Percentiles rank a stretch among this genome's conserved stretches.
Conservation (phyloP, 805 yeast species). For the Saccharomycopsis guyanensis region DNA sequence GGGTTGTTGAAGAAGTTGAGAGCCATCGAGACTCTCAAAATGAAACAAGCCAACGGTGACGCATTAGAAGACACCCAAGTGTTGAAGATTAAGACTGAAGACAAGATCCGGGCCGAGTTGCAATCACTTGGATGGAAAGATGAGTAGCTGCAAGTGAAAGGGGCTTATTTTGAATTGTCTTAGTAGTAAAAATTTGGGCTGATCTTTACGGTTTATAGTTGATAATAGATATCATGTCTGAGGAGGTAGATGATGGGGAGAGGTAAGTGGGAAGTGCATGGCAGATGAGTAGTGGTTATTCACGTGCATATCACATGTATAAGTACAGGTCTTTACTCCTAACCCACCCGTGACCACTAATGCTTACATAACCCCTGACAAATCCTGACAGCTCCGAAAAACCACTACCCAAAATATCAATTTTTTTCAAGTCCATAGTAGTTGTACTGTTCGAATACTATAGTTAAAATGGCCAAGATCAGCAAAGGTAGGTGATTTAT, state of each 20-base stretch:
- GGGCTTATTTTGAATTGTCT: too few species aligned
- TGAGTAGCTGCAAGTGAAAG: conserved; percentile 14
- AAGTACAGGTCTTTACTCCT: background rate
- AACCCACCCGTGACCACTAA: background rate
- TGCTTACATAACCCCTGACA: background rate
- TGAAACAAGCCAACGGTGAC: conserved; percentile 78
- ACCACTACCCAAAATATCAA: background rate
- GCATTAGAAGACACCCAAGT: conserved; percentile 88
- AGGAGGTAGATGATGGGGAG: background rate
- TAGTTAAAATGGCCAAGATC: conserved; percentile 50
- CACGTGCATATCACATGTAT: background rate
- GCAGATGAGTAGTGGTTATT: too few species aligned
- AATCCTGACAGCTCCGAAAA: background rate
- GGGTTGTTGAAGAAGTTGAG: conserved; percentile 85
- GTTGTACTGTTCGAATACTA: background rate
- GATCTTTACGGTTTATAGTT: background rate
- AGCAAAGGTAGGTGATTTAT: conserved; percentile 51
- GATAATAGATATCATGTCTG: background rate
- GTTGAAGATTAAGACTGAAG: conserved; percentile 82
- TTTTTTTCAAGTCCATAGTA: background rate
- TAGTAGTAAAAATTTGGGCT: background rate
- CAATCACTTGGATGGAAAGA: conserved; percentile 66
- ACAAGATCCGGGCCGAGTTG: conserved; percentile 68
- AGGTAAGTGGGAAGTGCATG: background rate
- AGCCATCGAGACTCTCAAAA: conserved; percentile 88